Base-by-base conservation (phyloP, 164 flowering plant species). In the Chloranthus sessilifolius region DNA sequence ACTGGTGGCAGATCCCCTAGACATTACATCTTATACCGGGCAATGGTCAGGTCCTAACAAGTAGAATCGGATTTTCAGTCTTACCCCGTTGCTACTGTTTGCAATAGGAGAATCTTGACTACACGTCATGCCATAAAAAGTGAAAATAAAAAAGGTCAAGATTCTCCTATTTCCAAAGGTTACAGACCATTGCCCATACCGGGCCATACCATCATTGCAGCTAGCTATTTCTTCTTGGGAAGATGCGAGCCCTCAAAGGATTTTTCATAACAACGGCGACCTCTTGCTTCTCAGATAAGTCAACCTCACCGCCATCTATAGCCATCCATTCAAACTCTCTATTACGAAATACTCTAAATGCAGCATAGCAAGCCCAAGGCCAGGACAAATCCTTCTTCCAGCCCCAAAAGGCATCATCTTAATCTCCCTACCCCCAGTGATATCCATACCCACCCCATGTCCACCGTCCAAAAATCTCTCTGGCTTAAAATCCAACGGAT, bases 371-470 rank as follows among this genome's bases (percentile, higher is more conserved):
- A 60, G 8, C 6, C 53, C 61, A 30, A 29, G 8, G 9, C 51
- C 69, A 11, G 69, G 69, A 28, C 64, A 60, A 2, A 65, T 65
- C 53, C 69, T 65, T 42, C 69, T 53, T 28, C 69, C 69, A 0
- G 43, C 80, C 1, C 80, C 80, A 36, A 75, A 75, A 0, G 80
- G 75, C 74, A 75, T 72, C 80, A 75, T 67, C 53, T 72, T 75
- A 1, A 75, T 67, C 61, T 67, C 80, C 39, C 28, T 61, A 17
- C 57, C 60, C 6, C 80, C 74, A 0, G 65, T 68, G 1, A 73
- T 34, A 25, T 73, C 81, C 10, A 11, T 48, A 7, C 11, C 63
- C 27, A 15, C 65, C 17, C 42, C 50, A 0, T 17, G 28, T 1
- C 48, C 47, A 4, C 40, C 49, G 5, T 10, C 53, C 59, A 71